These are phyloP conservation scores for Serendipita sp. DNA, from an alignment of 768 basidiomycete genomes.

Conservation along the genomic window DNA sequence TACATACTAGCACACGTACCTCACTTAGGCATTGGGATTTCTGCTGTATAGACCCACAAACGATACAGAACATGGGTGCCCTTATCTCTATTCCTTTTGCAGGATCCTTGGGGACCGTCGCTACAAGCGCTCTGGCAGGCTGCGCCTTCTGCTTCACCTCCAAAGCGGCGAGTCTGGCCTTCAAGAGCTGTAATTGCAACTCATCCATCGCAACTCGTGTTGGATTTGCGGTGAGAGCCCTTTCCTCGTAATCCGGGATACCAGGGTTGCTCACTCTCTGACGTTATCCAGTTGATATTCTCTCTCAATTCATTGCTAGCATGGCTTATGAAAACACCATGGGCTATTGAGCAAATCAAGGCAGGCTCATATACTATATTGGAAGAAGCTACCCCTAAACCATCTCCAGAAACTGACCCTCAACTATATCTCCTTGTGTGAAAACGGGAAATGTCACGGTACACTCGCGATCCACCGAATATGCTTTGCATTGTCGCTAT, in stretches of 20 bases:
- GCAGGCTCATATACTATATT: constrained; percentile 32
- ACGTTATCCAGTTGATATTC: constrained; percentile 63
- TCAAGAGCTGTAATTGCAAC: constrained; percentile 98
- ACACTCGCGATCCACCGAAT: constrained; percentile 61
- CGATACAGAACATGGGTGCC: constrained; percentile 38
- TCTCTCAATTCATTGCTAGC: constrained; percentile 88
- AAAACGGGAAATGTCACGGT: neutral
- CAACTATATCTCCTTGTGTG: neutral
- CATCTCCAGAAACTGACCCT: neutral
- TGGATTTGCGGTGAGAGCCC: constrained; percentile 67
- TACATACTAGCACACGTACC: too few species aligned
- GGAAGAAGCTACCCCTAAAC: neutral
- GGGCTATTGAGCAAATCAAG: constrained; percentile 72
- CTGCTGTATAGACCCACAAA: too few species aligned
- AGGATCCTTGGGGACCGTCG: constrained; percentile 53
- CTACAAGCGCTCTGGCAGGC: constrained; percentile 67
- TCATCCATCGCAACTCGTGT: constrained; percentile 95
- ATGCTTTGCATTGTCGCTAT: constrained; percentile 83
- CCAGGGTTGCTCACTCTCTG: neutral
- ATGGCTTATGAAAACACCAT: constrained; percentile 88
- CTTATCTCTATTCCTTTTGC: constrained; percentile 57
- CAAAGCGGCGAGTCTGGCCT: constrained; percentile 89
- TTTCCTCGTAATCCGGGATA: neutral
- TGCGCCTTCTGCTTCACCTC: constrained; percentile 77
- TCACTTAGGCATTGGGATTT: too few species aligned